Conservation (phyloP, 2,329 filamentous ascomycete species). For the Ceratocystis colombiana region DNA sequence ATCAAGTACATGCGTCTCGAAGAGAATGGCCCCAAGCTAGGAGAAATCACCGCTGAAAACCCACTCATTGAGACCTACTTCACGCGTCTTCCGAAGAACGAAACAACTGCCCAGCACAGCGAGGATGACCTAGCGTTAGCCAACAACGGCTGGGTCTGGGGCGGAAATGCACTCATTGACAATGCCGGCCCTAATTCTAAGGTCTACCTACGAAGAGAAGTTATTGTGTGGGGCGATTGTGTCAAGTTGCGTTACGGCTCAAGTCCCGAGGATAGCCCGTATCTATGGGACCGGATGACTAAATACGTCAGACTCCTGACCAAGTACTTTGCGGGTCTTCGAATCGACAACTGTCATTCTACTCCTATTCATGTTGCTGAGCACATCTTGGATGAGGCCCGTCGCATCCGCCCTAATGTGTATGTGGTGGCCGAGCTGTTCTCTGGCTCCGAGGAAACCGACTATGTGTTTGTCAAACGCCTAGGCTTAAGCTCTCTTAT, state of each 20-base stretch:
- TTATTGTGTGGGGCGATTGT: constrained; percentile 97
- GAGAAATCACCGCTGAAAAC: constrained; percentile 63
- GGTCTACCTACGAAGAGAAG: constrained; percentile 89
- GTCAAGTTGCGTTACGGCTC: constrained; percentile 89
- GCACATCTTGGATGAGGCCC: constrained; percentile 88
- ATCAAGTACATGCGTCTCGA: constrained; percentile 94
- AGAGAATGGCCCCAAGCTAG: constrained; percentile 76
- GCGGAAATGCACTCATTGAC: constrained; percentile 84
- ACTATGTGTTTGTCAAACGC: constrained; percentile 89
- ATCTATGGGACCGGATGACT: constrained; percentile 91
- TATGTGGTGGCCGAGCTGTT: constrained; percentile 94
- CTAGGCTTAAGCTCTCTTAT: constrained; percentile 87
- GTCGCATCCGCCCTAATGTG: constrained; percentile 72
- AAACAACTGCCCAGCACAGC: constrained; percentile 65
- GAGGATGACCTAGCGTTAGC: constrained; percentile 69
- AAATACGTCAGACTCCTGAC: constrained; percentile 85
- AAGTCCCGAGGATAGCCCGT: constrained; percentile 74
- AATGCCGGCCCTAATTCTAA: constrained; percentile 82
- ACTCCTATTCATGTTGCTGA: constrained; percentile 91
- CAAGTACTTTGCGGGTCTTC: constrained; percentile 88
- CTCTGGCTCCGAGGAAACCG: constrained; percentile 88
- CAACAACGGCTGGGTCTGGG: constrained; percentile 99
- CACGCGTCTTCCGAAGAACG: constrained; percentile 72
- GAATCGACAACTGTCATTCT: constrained; percentile 96
- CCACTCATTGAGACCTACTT: constrained; percentile 93